phyloP scores from a whole-genome alignment of 805 yeast species.

The Millerago galiae region DNA sequence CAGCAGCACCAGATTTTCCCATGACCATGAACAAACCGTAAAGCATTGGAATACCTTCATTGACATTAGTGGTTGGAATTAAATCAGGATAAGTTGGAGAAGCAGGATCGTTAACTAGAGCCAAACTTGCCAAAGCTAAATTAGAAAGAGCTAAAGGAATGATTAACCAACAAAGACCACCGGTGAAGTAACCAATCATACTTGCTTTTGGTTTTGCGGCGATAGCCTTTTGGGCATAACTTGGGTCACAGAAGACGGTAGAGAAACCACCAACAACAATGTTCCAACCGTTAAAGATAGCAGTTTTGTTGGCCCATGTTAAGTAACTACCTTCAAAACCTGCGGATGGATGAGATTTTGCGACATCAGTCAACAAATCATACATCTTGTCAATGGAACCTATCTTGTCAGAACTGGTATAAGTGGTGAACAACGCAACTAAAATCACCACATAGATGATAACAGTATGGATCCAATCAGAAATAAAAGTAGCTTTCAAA shows the following conservation, averaged over 20 bases:
- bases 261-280: constrained; percentile 27
- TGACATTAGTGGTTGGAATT: constrained; percentile 40
- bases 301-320: background rate
- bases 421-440: constrained; percentile 13
- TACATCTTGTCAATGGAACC: constrained; percentile 1
- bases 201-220: constrained; percentile 32
- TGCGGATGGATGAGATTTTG: background rate
- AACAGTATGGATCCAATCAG: constrained; percentile 40
- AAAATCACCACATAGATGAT: constrained; percentile 26
- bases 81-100: constrained; percentile 47
- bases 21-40: constrained; percentile 54
- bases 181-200: constrained; percentile 35
- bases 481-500: constrained; percentile 39
- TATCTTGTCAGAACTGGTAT: constrained; percentile 23
- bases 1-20: constrained; percentile 82
- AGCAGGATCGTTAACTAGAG: constrained; percentile 54
- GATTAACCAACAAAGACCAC: constrained; percentile 85
- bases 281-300: constrained; percentile 25
- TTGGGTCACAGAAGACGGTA: constrained; percentile 31
- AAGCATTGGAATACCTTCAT: constrained; percentile 57
- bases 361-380: constrained; percentile 1
- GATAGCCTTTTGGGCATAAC: constrained; percentile 36
- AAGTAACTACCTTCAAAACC: background rate
- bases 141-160: constrained; percentile 73
- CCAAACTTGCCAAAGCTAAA: constrained; percentile 69